These are phyloP conservation scores for Wickerhamomyces queroliae DNA, from an alignment of 805 yeast species.

Conservation along the genomic window DNA sequence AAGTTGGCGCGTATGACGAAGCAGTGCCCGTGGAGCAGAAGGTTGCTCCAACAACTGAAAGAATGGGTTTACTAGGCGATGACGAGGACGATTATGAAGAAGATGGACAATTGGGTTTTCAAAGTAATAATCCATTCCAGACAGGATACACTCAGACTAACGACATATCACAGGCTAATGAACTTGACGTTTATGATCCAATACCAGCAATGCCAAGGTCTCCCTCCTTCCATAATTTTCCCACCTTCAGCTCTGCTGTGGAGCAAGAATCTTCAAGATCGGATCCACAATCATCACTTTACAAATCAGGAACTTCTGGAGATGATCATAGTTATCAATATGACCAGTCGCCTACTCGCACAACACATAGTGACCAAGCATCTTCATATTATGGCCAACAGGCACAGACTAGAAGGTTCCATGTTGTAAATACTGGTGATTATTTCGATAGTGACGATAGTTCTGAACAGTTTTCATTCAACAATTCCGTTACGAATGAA, in stretches of 20 bases:
- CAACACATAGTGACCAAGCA: neutral
- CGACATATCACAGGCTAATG: too few species aligned
- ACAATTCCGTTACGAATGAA: slow-evolving; percentile 4
- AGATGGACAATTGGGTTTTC: too few species aligned
- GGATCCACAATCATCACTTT: neutral
- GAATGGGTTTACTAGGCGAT: neutral
- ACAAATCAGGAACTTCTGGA: neutral
- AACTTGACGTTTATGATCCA: neutral
- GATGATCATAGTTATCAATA: neutral
- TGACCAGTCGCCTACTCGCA: neutral
- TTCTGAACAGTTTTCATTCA: slow-evolving; percentile 1
- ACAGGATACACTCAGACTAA: too few species aligned
- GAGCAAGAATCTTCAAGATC: neutral
- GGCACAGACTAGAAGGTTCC: slow-evolving; percentile 12
- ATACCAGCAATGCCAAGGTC: neutral
- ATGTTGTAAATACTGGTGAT: slow-evolving; percentile 23
- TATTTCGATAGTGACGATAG: slow-evolving; percentile 14
- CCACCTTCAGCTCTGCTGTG: neutral
- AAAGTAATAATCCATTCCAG: too few species aligned
- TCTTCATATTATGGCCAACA: neutral
- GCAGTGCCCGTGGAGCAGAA: neutral
- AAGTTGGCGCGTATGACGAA: neutral
- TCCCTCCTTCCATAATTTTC: neutral
- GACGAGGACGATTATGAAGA: neutral
- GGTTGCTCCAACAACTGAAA: neutral